Percentiles rank a stretch among this genome's conserved stretches.
phyloP scores from a whole-genome alignment of 331 rosid species.

The Erythrophleum ivorense region DNA sequence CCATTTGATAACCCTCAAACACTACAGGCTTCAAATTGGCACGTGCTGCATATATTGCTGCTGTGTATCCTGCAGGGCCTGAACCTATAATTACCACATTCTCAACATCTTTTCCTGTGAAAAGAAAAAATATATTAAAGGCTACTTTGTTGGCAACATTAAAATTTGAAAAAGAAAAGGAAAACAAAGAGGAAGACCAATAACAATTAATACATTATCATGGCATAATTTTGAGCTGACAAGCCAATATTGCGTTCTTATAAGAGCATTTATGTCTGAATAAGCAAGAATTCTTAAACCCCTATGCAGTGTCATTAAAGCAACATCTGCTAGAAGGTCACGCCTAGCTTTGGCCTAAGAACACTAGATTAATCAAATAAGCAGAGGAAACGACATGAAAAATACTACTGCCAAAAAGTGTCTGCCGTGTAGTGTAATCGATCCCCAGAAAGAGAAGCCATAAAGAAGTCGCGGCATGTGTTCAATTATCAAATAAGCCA shows the following conservation, averaged over 20 bases:
- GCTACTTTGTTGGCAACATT: not conserved
- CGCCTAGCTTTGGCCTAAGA: not conserved
- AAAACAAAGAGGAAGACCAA: not conserved
- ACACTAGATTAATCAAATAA: not conserved
- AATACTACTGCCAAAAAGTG: not conserved
- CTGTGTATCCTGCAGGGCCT: slow-evolving; percentile 83
- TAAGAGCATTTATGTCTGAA: not conserved
- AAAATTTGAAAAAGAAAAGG: not conserved
- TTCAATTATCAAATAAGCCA: not conserved
- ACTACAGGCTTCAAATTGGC: slow-evolving; percentile 80
- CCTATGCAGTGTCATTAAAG: not conserved
- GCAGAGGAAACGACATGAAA: not conserved
- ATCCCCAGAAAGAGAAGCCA: not conserved
- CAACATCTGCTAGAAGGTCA: not conserved
- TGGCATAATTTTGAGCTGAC: not conserved
- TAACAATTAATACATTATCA: not conserved
- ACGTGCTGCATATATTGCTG: slow-evolving; percentile 78
- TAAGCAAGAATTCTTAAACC: not conserved
- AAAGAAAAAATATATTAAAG: not conserved
- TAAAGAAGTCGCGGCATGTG: not conserved
- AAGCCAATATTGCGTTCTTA: not conserved
- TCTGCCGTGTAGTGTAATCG: not conserved
- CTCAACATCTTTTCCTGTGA: slow-evolving; percentile 54
- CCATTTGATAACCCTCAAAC: slow-evolving; percentile 70
- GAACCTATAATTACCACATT: slow-evolving; percentile 74